These are phyloP conservation scores for Lactifluus pinguis DNA, from an alignment of 768 basidiomycete genomes.

Conservation along the genomic window DNA sequence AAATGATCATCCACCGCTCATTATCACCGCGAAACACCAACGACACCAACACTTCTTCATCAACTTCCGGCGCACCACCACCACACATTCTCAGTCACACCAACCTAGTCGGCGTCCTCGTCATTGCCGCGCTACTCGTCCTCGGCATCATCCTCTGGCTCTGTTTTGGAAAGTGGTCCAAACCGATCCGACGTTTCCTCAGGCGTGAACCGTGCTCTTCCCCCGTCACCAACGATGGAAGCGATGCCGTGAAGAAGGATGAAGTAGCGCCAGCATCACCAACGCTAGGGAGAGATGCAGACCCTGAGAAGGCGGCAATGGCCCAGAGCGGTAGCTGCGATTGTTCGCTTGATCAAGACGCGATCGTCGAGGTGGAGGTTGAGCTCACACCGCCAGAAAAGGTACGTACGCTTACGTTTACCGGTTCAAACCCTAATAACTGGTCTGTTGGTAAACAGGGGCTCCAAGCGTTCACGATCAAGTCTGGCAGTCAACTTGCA, in stretches of 20 bases:
- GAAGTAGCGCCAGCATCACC: not conserved
- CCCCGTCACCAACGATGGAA: too few relatives aligned
- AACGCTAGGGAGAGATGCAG: not conserved
- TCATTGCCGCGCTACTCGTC: conserved; percentile 18
- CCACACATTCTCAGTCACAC: conserved; percentile 12
- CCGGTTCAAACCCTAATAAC: too few relatives aligned
- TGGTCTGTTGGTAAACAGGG: not conserved
- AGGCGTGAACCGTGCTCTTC: not conserved
- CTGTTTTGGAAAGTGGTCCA: conserved; percentile 22
- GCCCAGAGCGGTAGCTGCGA: not conserved
- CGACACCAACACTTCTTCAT: not conserved
- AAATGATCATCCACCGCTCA: not conserved
- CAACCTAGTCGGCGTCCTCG: conserved; percentile 24
- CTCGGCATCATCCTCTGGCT: conserved; percentile 22
- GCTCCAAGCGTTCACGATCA: conserved; percentile 5
- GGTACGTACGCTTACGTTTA: not conserved
- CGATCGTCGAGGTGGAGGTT: not conserved
- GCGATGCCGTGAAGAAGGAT: too few relatives aligned
- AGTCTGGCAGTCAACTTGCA: conserved; percentile 6
- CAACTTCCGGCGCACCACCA: not conserved
- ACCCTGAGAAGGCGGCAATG: not conserved
- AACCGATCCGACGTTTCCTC: conserved; percentile 16
- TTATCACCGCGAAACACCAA: not conserved
- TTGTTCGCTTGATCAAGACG: not conserved
- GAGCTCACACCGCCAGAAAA: not conserved